phyloP scores from a whole-genome alignment of 1,284 basidiomycete genomes.

The Ganoderma leucocontextum region DNA sequence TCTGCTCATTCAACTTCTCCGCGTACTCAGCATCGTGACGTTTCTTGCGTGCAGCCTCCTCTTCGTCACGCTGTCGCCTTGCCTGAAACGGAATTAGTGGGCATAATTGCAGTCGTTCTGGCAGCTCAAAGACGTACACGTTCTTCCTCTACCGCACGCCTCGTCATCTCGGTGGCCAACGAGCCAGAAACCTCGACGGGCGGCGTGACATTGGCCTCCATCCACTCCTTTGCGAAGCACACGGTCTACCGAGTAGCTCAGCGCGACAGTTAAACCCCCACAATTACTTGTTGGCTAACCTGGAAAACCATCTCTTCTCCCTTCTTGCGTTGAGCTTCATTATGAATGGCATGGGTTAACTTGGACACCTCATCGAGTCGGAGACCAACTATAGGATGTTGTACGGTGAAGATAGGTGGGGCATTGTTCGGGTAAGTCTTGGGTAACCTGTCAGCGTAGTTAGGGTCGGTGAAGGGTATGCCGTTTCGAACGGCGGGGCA shows the following conservation, averaged over 20 bases:
- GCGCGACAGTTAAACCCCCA: background rate
- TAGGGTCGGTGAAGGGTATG: background rate
- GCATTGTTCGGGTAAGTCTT: constrained; percentile 79
- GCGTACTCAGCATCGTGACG: constrained; percentile 56
- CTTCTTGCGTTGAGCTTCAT: constrained; percentile 64
- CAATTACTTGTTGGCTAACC: constrained; percentile 46
- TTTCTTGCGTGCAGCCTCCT: constrained; percentile 55
- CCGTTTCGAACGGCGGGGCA: background rate
- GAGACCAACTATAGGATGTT: constrained; percentile 69
- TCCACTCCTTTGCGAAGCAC: constrained; percentile 75
- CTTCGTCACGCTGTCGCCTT: constrained; percentile 57
- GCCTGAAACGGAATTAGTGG: constrained; percentile 34
- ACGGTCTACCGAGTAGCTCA: constrained; percentile 57
- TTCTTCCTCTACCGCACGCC: constrained; percentile 71
- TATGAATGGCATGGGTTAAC: constrained; percentile 63
- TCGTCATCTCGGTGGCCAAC: constrained; percentile 77
- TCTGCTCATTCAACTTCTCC: constrained; percentile 66
- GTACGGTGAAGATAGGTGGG: constrained; percentile 70
- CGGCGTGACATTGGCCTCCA: constrained; percentile 62
- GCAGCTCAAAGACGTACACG: constrained; percentile 47
- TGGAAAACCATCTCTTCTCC: constrained; percentile 81
- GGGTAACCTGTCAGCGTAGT: constrained; percentile 62
- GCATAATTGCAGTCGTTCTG: background rate
- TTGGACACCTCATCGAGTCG: constrained; percentile 59
- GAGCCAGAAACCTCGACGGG: constrained; percentile 69